phyloP scores from a whole-genome alignment of 2,329 filamentous ascomycete species.

The Penicillium sp. region DNA sequence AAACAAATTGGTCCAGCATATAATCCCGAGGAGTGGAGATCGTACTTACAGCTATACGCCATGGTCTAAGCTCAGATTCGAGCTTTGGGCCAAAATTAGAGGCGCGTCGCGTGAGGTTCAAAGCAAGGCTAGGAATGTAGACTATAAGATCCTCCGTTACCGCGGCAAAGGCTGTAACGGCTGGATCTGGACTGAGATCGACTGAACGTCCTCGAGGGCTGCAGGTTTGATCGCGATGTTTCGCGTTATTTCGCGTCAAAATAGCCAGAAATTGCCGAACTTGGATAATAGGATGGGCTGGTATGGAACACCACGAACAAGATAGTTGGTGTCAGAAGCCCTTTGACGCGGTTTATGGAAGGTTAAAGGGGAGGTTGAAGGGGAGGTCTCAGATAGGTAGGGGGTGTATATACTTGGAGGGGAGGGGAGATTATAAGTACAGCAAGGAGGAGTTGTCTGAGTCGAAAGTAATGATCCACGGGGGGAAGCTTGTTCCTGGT shows the following conservation, averaged over 20 bases:
- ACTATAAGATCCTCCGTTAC: conserved; percentile 40
- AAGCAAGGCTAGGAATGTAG: conserved; percentile 45
- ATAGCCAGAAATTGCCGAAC: conserved; percentile 4
- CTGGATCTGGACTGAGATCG: conserved; percentile 15
- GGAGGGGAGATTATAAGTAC: conserved; percentile 16
- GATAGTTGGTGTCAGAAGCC: conserved; percentile 10
- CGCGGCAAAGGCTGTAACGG: conserved; percentile 19
- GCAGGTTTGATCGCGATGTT: conserved; percentile 12
- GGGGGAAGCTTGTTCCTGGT: conserved; percentile 23
- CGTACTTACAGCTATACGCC: conserved; percentile 40
- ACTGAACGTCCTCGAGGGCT: conserved; percentile 9
- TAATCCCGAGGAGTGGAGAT: conserved; percentile 30
- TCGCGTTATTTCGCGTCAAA: conserved; percentile 10
- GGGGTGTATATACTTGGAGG: conserved; percentile 1
- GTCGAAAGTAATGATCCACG: conserved; percentile 9
- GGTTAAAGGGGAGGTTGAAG: conserved; percentile 12
- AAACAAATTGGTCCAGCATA: conserved; percentile 37
- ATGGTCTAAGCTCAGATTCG: conserved; percentile 32
- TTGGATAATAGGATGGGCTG: conserved; percentile 13
- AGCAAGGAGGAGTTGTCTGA: conserved; percentile 14
- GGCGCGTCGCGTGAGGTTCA: conserved; percentile 38
- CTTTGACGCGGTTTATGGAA: conserved; percentile 9
- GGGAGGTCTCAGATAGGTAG: conserved; percentile 20
- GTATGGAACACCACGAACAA: conserved; percentile 8
- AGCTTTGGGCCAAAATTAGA: conserved; percentile 19